Percentiles rank a stretch among this genome's conserved stretches.
Conservation (phyloP, 306 rosid species). For the Pterocarpus santalinus region DNA sequence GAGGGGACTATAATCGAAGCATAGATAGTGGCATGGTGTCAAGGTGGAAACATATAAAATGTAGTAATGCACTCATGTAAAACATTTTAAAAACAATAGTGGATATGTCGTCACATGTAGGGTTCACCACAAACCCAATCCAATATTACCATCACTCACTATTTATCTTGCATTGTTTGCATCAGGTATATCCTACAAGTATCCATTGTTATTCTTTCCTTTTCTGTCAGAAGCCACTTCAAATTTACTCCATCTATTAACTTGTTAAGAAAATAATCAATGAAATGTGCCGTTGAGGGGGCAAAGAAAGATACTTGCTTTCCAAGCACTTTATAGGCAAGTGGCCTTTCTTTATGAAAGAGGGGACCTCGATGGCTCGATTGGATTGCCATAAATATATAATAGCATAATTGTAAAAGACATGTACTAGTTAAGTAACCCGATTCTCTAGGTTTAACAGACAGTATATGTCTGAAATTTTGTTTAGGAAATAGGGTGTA, state of each 20-base stretch:
- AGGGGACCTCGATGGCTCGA: conserved; percentile 22
- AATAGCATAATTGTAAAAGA: background rate
- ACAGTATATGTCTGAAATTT: background rate
- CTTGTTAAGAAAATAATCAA: conserved; percentile 19
- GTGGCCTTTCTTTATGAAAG: conserved; percentile 46
- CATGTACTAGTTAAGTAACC: conserved; percentile 7
- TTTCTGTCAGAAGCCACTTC: background rate
- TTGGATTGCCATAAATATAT: conserved; percentile 37
- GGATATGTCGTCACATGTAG: too few relatives aligned
- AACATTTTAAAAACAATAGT: too few relatives aligned
- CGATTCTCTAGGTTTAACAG: background rate
- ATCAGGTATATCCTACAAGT: conserved; percentile 14
- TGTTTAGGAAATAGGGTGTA: background rate
- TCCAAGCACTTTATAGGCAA: conserved; percentile 46
- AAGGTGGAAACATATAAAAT: background rate
- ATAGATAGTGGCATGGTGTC: background rate
- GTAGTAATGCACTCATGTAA: background rate
- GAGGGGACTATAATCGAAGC: background rate
- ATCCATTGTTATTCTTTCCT: background rate
- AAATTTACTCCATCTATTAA: background rate
- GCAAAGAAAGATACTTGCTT: conserved; percentile 37
- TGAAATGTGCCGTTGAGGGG: conserved; percentile 22
- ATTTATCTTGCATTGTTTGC: background rate
- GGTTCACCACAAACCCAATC: background rate
- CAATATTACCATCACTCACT: background rate